These are phyloP conservation scores for Pterocarpus santalinus DNA, from an alignment of 306 rosid genomes.

Conservation along the genomic window DNA sequence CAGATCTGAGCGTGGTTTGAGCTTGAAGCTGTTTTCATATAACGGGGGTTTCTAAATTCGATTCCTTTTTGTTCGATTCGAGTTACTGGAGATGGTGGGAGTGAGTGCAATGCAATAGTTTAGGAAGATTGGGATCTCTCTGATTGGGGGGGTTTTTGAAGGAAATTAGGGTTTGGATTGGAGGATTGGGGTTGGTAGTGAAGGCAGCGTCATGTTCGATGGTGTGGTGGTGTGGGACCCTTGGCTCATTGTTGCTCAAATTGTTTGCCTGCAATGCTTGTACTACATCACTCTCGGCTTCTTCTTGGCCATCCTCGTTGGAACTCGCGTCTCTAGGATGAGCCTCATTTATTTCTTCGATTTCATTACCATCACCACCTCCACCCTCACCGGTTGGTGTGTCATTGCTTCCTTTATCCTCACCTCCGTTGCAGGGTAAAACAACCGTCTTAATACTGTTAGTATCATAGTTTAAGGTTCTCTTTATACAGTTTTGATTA, in stretches of 20 bases:
- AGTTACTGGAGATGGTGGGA: not conserved
- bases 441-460: not conserved
- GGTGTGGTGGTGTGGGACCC: conserved; percentile 86
- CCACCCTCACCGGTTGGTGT: conserved; percentile 82
- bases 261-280: conserved; percentile 76
- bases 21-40: conserved; percentile 17
- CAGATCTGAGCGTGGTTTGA: conserved; percentile 53
- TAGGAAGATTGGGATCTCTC: not conserved
- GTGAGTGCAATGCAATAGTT: not conserved
- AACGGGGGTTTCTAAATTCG: conserved; percentile 29
- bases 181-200: conserved; percentile 8
- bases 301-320: conserved; percentile 67
- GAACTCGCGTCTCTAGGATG: conserved; percentile 77
- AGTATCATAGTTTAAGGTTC: not conserved
- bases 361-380: conserved; percentile 63
- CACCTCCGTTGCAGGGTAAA: conserved; percentile 77
- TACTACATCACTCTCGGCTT: conserved; percentile 76
- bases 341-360: conserved; percentile 85
- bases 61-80: not conserved
- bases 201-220: conserved; percentile 70
- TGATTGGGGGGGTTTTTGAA: not conserved
- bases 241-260: conserved; percentile 80
- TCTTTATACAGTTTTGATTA: too few species aligned
- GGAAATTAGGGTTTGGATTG: conserved; percentile 1
- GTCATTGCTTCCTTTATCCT: conserved; percentile 74